phyloP scores from a whole-genome alignment of 2,329 filamentous ascomycete genomes.

The Aspergillus intermedius region DNA sequence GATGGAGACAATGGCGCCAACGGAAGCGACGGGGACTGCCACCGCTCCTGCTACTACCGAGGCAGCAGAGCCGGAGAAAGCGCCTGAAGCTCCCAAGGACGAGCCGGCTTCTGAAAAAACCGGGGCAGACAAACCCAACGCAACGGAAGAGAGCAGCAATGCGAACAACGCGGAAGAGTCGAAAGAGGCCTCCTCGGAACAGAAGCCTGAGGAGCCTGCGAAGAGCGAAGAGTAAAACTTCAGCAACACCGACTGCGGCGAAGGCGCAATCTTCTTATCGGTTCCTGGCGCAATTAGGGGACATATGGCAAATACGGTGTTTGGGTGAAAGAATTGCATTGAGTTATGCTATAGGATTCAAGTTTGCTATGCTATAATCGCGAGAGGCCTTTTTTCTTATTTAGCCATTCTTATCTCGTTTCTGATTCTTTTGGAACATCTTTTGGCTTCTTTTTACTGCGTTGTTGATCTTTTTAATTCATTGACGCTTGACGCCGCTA shows the following conservation, averaged over 20 bases:
- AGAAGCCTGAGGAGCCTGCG: slow-evolving; percentile 14
- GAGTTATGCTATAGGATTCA: slow-evolving; percentile 1
- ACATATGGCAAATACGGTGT: slow-evolving; percentile 31
- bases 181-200: not conserved
- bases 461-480: not conserved
- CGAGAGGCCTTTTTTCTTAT: slow-evolving; percentile 1
- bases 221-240: slow-evolving; percentile 24
- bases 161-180: not conserved
- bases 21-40: slow-evolving; percentile 10
- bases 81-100: slow-evolving; percentile 6
- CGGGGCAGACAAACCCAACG: not conserved
- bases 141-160: not conserved
- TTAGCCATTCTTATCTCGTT: slow-evolving; percentile 7
- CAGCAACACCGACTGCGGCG: not conserved
- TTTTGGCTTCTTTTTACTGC: not conserved
- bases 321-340: slow-evolving; percentile 19
- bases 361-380: slow-evolving; percentile 9
- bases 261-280: slow-evolving; percentile 15
- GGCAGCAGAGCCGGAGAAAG: slow-evolving; percentile 4
- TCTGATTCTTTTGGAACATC: not conserved
- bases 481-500: not conserved
- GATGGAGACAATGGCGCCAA: slow-evolving; percentile 6
- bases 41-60: slow-evolving; percentile 12
- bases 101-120: not conserved
- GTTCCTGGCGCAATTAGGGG: slow-evolving; percentile 28